A percentile compares a stretch with the other conserved stretches of the same genome.
These are phyloP conservation scores for Calonectria multiphialidica DNA, from an alignment of 2,329 filamentous ascomycete genomes.

Conservation along the genomic window DNA sequence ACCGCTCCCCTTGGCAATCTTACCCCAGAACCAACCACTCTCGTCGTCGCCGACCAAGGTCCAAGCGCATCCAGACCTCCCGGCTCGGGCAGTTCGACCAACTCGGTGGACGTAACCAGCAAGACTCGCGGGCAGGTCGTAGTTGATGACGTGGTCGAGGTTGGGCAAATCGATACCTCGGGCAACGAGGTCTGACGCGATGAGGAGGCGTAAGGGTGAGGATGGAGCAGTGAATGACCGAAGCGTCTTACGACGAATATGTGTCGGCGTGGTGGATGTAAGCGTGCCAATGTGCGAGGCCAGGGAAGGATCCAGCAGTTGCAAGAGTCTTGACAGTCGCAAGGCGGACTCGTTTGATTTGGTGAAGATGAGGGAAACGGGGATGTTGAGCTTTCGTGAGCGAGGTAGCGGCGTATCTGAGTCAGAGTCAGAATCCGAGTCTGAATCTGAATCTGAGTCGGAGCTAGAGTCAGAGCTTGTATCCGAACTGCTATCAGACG, in stretches of 20 bases:
- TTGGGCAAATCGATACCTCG: conserved; percentile 87
- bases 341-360: conserved; percentile 90
- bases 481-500: conserved; percentile 50
- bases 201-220: conserved; percentile 77
- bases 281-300: conserved; percentile 74
- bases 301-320: conserved; percentile 72
- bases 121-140: conserved; percentile 86
- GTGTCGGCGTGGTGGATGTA: conserved; percentile 82
- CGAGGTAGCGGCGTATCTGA: conserved; percentile 40
- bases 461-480: conserved; percentile 49
- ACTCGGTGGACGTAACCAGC: conserved; percentile 92
- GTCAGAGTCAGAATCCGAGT: conserved; percentile 48
- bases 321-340: conserved; percentile 85
- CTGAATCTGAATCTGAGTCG: conserved; percentile 40
- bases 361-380: conserved; percentile 83
- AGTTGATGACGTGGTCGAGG: conserved; percentile 90
- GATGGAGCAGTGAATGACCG: conserved; percentile 76
- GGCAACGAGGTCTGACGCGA: conserved; percentile 93
- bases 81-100: conserved; percentile 89
- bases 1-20: conserved; percentile 73
- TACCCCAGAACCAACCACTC: conserved; percentile 92
- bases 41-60: conserved; percentile 87
- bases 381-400: conserved; percentile 44
- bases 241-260: conserved; percentile 75
- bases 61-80: conserved; percentile 82